Evolutionary conservation across 306 rosid genomes (phyloP).

Genomic region (Fragaria iinumae): DNA sequence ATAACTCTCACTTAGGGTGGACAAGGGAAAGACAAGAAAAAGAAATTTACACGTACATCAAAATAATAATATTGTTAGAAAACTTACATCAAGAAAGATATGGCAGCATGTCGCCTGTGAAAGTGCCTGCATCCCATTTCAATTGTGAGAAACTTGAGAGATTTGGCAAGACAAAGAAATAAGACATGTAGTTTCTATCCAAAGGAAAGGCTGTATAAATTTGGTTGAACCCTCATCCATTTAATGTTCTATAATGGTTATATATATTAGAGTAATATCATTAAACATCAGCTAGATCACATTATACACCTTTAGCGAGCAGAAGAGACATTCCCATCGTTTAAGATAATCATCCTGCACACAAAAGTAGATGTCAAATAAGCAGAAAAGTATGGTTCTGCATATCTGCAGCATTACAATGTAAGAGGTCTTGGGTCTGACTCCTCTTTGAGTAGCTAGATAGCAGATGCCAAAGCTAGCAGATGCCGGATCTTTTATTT

Average conservation of each 20-base stretch:
- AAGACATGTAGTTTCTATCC: neutral
- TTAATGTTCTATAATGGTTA: neutral
- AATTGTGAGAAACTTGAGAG: neutral
- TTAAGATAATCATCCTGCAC: neutral
- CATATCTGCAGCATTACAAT: neutral
- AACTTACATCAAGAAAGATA: neutral
- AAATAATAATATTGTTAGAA: neutral
- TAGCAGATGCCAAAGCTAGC: neutral
- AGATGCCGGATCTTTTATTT: neutral
- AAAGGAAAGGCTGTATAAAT: no score
- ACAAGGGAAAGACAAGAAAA: neutral
- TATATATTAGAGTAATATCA: neutral
- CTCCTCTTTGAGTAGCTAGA: neutral
- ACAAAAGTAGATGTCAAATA: neutral
- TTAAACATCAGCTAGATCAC: neutral
- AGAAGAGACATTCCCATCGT: neutral
- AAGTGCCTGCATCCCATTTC: slow-evolving; percentile 1
- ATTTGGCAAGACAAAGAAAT: neutral
- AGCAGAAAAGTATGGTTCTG: no score
- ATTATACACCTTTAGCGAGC: neutral
- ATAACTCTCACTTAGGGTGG: no score
- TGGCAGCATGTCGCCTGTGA: neutral
- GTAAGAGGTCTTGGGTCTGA: neutral
- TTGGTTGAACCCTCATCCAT: no score
- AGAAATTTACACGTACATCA: neutral